Evolutionary conservation across 2,329 filamentous ascomycete species (phyloP), one percentile per base, ranked within the genome.

Genomic region (Fusarium clavum): DNA sequence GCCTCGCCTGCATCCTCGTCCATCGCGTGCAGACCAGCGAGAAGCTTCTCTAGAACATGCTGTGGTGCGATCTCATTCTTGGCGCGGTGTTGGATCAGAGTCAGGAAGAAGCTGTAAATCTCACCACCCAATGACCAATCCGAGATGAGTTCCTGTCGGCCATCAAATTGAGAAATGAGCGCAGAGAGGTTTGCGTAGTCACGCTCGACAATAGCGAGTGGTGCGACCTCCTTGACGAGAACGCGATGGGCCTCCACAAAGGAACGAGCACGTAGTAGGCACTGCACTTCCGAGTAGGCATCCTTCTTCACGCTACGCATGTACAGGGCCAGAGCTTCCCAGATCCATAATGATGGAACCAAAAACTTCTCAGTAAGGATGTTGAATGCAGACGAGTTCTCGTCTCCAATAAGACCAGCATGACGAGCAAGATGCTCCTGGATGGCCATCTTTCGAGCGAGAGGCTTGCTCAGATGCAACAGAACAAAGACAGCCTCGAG

Each of bases 161-260:
- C 85, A 54, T 90, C 82, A 75, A 99, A 97, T 63, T 90, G 89
- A 20, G 85, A 84, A 40, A 98, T 86, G 41, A 98, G 84, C 32
- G 86, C 83, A 43, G 88, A 87, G 2, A 98, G 83, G 3, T 86
- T 86, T 22, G 87, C 85, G 75, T 93, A 95, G 77, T 98, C 91
- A 45, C 91, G 90, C 76, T 93, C 92, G 65, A 99, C 92, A 68
- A 99, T 87, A 13, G 93, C 89, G 29, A 87, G 85, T 0, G 96
- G 96, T 1, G 93, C 96, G 30, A 98, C 94, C 70, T 91, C 87
- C 68, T 89, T 88, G 64, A 92, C 88, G 57, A 99, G 91, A 2
- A 95, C 93, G 29, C 90, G 87, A 80, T 98, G 96, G 0, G 96
- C 96, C 77, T 96, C 93, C 30, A 89, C 85, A 79, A 90, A 92